Evolutionary conservation across 352 stramenopile species (phyloP).

Genomic region (Globisporangium solare): DNA sequence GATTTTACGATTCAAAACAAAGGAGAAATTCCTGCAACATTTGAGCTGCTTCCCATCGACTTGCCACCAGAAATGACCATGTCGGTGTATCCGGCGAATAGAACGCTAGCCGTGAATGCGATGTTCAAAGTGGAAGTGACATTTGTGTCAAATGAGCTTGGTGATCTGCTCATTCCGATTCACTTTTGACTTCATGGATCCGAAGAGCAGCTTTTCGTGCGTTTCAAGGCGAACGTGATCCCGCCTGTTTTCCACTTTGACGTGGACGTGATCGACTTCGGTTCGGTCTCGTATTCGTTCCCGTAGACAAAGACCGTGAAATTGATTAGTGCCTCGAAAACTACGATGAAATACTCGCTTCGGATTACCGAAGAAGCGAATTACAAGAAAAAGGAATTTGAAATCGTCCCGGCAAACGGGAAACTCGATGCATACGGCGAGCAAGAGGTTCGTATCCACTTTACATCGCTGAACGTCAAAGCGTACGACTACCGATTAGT

Average conservation of each 20-base stretch:
- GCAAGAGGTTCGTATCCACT: slow-evolving; percentile 78
- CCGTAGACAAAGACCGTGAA: slow-evolving; percentile 62
- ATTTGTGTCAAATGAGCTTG: slow-evolving; percentile 85
- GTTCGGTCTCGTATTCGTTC: slow-evolving; percentile 90
- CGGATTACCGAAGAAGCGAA: slow-evolving; percentile 89
- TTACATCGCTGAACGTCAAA: slow-evolving; percentile 89
- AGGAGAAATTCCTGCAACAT: slow-evolving; percentile 90
- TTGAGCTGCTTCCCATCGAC: slow-evolving; percentile 46
- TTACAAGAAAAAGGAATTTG: slow-evolving; percentile 90
- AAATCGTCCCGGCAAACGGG: slow-evolving; percentile 68
- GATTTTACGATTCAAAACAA: slow-evolving; percentile 93
- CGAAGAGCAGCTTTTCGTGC: slow-evolving; percentile 71
- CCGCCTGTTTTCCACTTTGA: slow-evolving; percentile 93
- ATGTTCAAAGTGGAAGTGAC: slow-evolving; percentile 81
- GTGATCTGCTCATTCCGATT: slow-evolving; percentile 84
- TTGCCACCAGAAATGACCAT: slow-evolving; percentile 32
- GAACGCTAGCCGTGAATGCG: slow-evolving; percentile 68
- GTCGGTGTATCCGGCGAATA: slow-evolving; percentile 37
- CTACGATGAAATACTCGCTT: slow-evolving; percentile 88
- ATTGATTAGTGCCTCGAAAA: slow-evolving; percentile 92
- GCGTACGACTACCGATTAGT: slow-evolving; percentile 90
- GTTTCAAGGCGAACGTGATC: slow-evolving; percentile 89
- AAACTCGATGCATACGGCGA: slow-evolving; percentile 79
- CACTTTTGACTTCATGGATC: slow-evolving; percentile 85
- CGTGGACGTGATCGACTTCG: slow-evolving; percentile 89